Evolutionary conservation across 345 rosid genomes (phyloP).

Genomic region (Camelina laxa): DNA sequence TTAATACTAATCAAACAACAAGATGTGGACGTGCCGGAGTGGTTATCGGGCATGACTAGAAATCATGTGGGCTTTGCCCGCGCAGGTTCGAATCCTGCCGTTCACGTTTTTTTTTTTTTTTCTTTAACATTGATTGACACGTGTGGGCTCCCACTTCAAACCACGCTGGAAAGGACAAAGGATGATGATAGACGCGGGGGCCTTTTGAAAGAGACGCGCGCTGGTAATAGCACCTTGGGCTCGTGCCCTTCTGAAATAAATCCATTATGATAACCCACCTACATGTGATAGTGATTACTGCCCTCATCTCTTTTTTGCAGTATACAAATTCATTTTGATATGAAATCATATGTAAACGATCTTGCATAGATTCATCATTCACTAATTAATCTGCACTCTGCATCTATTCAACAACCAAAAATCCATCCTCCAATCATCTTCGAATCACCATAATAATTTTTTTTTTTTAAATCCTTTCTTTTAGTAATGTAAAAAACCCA

Average conservation of each 20-base stretch:
- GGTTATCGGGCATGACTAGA: conserved; percentile 94
- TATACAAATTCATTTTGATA: too few species aligned
- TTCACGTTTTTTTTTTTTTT: not conserved
- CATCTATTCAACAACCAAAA: not conserved
- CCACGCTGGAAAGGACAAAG: too few species aligned
- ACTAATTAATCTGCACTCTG: not conserved
- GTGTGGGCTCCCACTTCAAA: too few species aligned
- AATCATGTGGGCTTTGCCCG: conserved; percentile 96
- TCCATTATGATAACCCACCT: too few species aligned
- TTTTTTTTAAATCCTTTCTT: not conserved
- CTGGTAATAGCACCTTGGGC: not conserved
- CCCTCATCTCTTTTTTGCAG: not conserved
- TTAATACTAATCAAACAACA: not conserved
- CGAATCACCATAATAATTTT: not conserved
- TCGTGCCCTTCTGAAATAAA: not conserved
- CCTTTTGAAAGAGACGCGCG: too few species aligned
- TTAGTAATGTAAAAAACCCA: not conserved
- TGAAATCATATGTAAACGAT: not conserved
- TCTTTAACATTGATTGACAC: too few species aligned
- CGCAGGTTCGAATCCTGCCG: conserved; percentile 94
- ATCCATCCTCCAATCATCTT: not conserved
- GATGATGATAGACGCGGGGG: too few species aligned
- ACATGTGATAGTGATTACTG: not conserved
- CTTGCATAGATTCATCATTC: not conserved
- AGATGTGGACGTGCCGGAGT: conserved; percentile 50